Percentiles rank a stretch among this genome's conserved stretches.
These are phyloP conservation scores for Metschnikowia lochheadii DNA, from an alignment of 805 yeast genomes.

Conservation along the genomic window DNA sequence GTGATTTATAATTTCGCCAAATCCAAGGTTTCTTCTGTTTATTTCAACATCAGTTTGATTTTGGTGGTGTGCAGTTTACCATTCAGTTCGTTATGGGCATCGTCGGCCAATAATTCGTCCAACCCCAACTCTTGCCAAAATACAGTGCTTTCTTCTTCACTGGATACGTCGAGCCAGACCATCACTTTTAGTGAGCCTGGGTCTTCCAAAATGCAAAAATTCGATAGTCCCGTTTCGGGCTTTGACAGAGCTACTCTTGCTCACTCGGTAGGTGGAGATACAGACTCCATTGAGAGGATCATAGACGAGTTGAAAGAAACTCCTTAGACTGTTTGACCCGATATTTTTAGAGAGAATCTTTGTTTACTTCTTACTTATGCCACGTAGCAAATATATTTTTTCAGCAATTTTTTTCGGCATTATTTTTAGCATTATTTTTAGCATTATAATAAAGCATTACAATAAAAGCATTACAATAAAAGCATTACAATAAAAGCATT, in stretches of 20 bases:
- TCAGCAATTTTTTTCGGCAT: no score
- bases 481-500: no score
- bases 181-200: slow-evolving; percentile 2
- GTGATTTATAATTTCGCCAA: slow-evolving; percentile 49
- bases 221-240: slow-evolving; percentile 7
- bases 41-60: slow-evolving; percentile 50
- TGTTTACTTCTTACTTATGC: no score
- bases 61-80: slow-evolving; percentile 74
- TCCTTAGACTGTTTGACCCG: background rate
- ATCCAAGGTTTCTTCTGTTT: slow-evolving; percentile 30
- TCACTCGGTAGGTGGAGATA: slow-evolving; percentile 9
- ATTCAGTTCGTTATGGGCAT: slow-evolving; percentile 85
- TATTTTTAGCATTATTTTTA: no score
- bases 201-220: slow-evolving; percentile 6
- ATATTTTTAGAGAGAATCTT: no score
- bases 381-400: no score
- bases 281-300: slow-evolving; percentile 13
- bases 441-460: no score
- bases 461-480: no score
- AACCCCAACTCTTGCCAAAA: slow-evolving; percentile 19
- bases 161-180: slow-evolving; percentile 5
- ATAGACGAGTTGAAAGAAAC: slow-evolving; percentile 12
- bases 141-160: slow-evolving; percentile 10
- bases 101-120: slow-evolving; percentile 51
- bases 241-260: slow-evolving; percentile 12